These are phyloP conservation scores for Paraglomus brasilianum DNA, from an alignment of 192 early-diverging fungal species.

Conservation along the genomic window DNA sequence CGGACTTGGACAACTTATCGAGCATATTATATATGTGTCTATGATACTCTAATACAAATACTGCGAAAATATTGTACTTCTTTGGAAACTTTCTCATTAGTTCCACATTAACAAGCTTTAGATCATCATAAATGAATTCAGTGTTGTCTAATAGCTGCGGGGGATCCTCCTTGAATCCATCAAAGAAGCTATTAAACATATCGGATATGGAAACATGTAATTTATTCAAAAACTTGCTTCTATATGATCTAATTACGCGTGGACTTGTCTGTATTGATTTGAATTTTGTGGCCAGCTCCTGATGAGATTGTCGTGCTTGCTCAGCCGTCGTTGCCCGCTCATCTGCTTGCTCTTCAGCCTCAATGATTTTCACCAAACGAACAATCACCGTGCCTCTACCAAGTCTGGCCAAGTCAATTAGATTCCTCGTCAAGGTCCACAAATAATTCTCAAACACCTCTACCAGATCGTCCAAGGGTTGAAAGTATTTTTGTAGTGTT, in stretches of 20 bases:
- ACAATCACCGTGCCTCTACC: conserved; percentile 76
- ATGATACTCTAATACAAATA: conserved; percentile 96
- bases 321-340: conserved; percentile 58
- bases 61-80: conserved; percentile 92
- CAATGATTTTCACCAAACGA: conserved; percentile 90
- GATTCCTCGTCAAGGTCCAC: conserved; percentile 78
- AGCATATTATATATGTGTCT: conserved; percentile 81
- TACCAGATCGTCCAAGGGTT: conserved; percentile 73
- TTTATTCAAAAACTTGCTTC: conserved; percentile 78
- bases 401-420: conserved; percentile 76
- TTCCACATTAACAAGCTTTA: conserved; percentile 85
- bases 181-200: conserved; percentile 66
- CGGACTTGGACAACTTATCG: conserved; percentile 66
- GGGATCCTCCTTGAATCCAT: conserved; percentile 58
- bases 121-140: conserved; percentile 86
- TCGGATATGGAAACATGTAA: conserved; percentile 67
- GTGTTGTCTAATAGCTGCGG: conserved; percentile 59
- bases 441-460: conserved; percentile 84
- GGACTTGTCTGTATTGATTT: conserved; percentile 44
- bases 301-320: conserved; percentile 47
- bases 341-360: conserved; percentile 89
- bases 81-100: conserved; percentile 85
- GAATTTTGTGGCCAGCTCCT: conserved; percentile 47
- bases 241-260: conserved; percentile 65
- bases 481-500: conserved; percentile 86